phyloP scores from a whole-genome alignment of 768 basidiomycete species.

The Auriscalpium vulgare region DNA sequence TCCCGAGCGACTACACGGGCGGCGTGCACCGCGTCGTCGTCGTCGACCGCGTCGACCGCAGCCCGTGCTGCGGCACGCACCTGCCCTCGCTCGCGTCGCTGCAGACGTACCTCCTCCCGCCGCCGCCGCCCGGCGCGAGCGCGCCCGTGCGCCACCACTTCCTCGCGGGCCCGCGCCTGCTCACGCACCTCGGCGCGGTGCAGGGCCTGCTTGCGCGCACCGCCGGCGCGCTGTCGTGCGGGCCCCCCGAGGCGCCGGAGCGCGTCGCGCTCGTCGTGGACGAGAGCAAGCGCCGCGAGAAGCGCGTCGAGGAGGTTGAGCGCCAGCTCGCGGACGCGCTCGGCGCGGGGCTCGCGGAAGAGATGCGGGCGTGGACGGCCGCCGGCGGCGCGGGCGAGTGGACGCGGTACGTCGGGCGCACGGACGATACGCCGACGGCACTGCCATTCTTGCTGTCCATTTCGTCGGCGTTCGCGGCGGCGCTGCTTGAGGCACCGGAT shows the following conservation, averaged over 20 bases:
- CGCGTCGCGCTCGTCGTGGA: constrained; percentile 61
- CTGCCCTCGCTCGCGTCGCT: constrained; percentile 68
- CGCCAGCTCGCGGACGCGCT: constrained; percentile 48
- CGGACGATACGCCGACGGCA: constrained; percentile 51
- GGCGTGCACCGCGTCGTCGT: constrained; percentile 72
- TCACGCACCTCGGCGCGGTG: constrained; percentile 49
- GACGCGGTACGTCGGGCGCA: constrained; percentile 47
- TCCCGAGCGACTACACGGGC: constrained; percentile 69
- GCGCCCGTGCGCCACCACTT: constrained; percentile 74
- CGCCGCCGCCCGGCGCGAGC: constrained; percentile 50
- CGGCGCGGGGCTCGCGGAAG: constrained; percentile 32
- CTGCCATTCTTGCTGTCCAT: constrained; percentile 56
- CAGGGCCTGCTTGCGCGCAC: constrained; percentile 49
- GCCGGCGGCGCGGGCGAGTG: constrained; percentile 24
- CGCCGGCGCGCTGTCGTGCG: constrained; percentile 59
- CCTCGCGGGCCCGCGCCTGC: constrained; percentile 71
- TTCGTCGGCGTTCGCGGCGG: constrained; percentile 36
- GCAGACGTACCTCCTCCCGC: constrained; percentile 62
- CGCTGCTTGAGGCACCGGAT: constrained; percentile 14
- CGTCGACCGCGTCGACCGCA: constrained; percentile 77
- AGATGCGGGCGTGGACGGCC: constrained; percentile 23
- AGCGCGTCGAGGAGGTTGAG: constrained; percentile 64
- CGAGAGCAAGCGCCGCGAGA: constrained; percentile 57
- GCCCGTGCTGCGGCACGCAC: constrained; percentile 85
- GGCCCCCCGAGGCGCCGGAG: constrained; percentile 56